phyloP scores from a whole-genome alignment of 352 stramenopile species.

The Lagenidium giganteum region DNA sequence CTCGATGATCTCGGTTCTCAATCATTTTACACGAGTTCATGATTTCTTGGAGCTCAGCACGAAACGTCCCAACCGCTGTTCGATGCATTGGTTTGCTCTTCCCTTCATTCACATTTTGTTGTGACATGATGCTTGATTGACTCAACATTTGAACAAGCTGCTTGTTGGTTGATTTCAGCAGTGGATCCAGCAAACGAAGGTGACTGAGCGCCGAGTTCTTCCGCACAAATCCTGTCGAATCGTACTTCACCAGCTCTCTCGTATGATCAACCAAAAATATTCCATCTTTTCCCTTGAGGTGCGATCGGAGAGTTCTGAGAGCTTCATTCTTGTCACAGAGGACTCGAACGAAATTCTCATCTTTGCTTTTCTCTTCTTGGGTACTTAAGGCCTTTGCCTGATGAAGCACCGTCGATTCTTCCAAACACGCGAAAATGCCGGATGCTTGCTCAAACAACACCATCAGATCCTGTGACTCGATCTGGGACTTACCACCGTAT shows the following conservation, averaged over 20 bases:
- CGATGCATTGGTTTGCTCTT: too few relatives aligned
- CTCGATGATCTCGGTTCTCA: not conserved
- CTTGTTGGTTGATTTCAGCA: slow-evolving; percentile 25
- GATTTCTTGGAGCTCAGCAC: not conserved
- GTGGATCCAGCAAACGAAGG: slow-evolving; percentile 20
- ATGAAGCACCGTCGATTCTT: slow-evolving; percentile 61
- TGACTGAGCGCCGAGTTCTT: slow-evolving; percentile 65
- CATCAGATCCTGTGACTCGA: too few relatives aligned
- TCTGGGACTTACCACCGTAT: not conserved
- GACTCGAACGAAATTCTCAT: slow-evolving; percentile 59
- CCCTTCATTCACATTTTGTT: too few relatives aligned
- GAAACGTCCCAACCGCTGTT: too few relatives aligned
- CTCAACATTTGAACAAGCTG: slow-evolving; percentile 16
- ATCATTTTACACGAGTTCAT: not conserved
- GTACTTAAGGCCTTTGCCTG: slow-evolving; percentile 36
- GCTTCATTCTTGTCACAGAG: slow-evolving; percentile 45
- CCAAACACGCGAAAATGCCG: slow-evolving; percentile 59
- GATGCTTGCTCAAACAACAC: slow-evolving; percentile 42
- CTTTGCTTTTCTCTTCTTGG: slow-evolving; percentile 56
- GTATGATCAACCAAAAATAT: slow-evolving; percentile 45
- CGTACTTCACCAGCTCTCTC: slow-evolving; percentile 42
- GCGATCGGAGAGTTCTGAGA: slow-evolving; percentile 16
- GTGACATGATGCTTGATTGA: not conserved
- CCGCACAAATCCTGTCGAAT: slow-evolving; percentile 56
- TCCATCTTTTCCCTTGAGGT: slow-evolving; percentile 15